phyloP scores from a whole-genome alignment of 1,284 basidiomycete species.

The Xanthoconium separans region DNA sequence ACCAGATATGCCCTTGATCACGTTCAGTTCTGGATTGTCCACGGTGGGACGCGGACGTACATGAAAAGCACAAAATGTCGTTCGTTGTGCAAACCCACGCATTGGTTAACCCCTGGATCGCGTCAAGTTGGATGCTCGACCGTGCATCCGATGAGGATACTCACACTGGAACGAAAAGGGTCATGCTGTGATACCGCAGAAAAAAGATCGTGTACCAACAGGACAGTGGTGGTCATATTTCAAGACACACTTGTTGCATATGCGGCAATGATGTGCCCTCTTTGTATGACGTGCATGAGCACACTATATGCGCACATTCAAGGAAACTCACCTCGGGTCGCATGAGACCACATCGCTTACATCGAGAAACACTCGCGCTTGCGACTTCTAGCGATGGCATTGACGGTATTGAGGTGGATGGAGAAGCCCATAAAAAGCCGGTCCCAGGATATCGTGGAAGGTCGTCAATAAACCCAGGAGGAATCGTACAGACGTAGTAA shows the following conservation, averaged over 20 bases:
- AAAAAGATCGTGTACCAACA: constrained; percentile 45
- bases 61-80: constrained; percentile 96
- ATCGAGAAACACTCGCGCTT: constrained; percentile 54
- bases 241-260: constrained; percentile 89
- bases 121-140: not conserved
- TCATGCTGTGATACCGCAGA: constrained; percentile 2
- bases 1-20: constrained; percentile 68
- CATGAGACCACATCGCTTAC: constrained; percentile 64
- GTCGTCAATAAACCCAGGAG: constrained; percentile 64
- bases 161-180: constrained; percentile 22
- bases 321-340: constrained; percentile 77
- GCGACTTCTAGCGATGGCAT: constrained; percentile 47
- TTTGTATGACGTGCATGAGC: constrained; percentile 37
- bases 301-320: not conserved
- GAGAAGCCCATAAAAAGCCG: constrained; percentile 56
- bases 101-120: constrained; percentile 91
- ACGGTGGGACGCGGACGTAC: constrained; percentile 36
- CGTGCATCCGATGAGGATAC: constrained; percentile 5
- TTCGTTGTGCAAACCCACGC: constrained; percentile 94
- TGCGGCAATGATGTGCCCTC: constrained; percentile 93
- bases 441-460: constrained; percentile 38
- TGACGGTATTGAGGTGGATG: constrained; percentile 17
- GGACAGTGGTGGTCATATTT: constrained; percentile 97
- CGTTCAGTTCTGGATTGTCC: not conserved
- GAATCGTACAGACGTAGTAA: constrained; percentile 76